Base-by-base conservation (phyloP, 164 flowering plant species). In the Vitis labrusca region DNA sequence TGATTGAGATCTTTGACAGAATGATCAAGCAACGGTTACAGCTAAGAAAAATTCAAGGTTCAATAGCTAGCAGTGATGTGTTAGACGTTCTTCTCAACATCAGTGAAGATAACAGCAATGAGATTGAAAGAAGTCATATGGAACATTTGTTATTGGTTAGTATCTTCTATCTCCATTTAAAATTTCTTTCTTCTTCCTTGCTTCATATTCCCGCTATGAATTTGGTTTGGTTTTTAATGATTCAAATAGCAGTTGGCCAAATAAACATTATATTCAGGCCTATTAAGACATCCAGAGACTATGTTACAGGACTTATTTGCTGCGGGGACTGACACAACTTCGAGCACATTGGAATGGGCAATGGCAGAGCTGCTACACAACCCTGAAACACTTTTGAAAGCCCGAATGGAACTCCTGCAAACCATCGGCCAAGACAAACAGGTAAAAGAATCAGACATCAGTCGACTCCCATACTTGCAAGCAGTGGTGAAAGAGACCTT, bases 291-390 rank as follows among this genome's bases (percentile, higher is more conserved):
- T 23, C 23, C 23, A 23, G 23, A 23, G 48, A 30, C 10, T 32
- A 14, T 60, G 49, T 32, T 11, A 19, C 16, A 77, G 80, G 77
- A 69, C 23, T 69, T 77, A 57, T 76, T 79, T 51, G 66, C 12
- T 3, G 82, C 82, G 0, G 82, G 82, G 15, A 66, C 74, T 2
- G 78, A 78, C 9, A 75, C 78, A 71, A 75, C 73, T 47, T 68
- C 81, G 4, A 59, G 73, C 65, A 79, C 79, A 30, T 5, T 75
- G n/a, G 76, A 79, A 63, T 79, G 82, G 82, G 82, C 79, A 2
- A 72, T 79, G 79, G 71, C 79, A 2, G 79, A 80, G 47, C 69
- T 80, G 3, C 72, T 80, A 8, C 59, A 58, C n/a, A 67, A 73
- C 57, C 79, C 79, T 11, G 4, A 66, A 7, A 60, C 9, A 1